Evolutionary conservation across 208 protist genomes (phyloP).

Genomic region (Crithidia thermophila): DNA sequence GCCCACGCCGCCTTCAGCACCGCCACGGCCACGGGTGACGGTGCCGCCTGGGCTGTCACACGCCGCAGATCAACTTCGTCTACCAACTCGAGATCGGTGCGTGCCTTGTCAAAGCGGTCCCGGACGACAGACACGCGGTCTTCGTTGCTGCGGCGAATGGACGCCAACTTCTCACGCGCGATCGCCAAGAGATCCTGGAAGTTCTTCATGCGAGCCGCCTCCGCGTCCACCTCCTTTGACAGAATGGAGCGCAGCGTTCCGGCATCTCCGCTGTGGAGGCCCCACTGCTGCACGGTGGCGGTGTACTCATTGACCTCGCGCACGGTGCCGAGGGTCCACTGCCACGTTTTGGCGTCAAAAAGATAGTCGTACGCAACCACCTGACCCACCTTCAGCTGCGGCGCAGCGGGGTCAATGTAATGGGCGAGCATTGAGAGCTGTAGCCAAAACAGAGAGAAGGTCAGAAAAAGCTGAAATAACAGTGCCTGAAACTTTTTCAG

Average conservation of each 20-base stretch:
- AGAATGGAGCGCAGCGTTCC: slow-evolving; percentile 56
- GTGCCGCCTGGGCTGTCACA: slow-evolving; percentile 48
- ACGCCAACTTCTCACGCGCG: slow-evolving; percentile 53
- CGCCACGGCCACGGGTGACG: slow-evolving; percentile 58
- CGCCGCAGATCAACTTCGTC: slow-evolving; percentile 2
- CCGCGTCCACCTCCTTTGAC: slow-evolving; percentile 48
- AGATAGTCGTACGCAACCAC: slow-evolving; percentile 74
- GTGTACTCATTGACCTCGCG: slow-evolving; percentile 38
- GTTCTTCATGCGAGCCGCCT: slow-evolving; percentile 44
- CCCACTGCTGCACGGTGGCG: slow-evolving; percentile 62
- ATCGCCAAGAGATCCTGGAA: slow-evolving; percentile 55
- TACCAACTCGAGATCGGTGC: neutral
- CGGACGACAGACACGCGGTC: slow-evolving; percentile 38
- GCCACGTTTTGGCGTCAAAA: slow-evolving; percentile 47
- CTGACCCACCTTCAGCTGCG: slow-evolving; percentile 40
- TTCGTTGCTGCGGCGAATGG: slow-evolving; percentile 68
- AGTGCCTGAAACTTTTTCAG: neutral
- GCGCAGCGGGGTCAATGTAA: neutral
- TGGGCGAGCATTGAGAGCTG: neutral
- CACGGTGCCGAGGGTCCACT: slow-evolving; percentile 71
- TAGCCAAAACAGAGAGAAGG: neutral
- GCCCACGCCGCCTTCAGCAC: slow-evolving; percentile 63
- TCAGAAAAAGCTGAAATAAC: neutral
- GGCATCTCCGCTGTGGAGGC: slow-evolving; percentile 44
- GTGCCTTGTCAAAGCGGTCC: neutral